These are phyloP conservation scores for Cryptomeria japonica DNA, from an alignment of 75 land plant species.

Conservation along the genomic window DNA sequence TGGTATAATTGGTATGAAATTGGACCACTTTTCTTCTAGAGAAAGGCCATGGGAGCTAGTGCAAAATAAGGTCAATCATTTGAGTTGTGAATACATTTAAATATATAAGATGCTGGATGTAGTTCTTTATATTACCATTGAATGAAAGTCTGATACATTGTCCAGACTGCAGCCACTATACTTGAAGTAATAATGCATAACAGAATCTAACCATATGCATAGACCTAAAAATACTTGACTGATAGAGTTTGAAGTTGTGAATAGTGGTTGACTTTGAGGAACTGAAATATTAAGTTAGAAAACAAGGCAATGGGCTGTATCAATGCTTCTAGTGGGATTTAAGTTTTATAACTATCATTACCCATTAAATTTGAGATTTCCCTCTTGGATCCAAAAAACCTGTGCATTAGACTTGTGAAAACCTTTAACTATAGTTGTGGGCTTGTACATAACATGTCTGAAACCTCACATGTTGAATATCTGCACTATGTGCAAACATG, in stretches of 20 bases:
- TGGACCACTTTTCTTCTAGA: background rate
- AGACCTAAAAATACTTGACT: background rate
- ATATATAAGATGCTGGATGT: background rate
- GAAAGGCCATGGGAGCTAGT: background rate
- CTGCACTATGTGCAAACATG: background rate
- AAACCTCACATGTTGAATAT: background rate
- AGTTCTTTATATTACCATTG: background rate
- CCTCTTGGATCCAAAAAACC: background rate
- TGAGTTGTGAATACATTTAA: background rate
- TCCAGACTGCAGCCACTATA: background rate
- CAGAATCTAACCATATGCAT: background rate
- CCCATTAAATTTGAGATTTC: no score
- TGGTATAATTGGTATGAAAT: conserved; percentile 80
- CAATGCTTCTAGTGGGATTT: background rate
- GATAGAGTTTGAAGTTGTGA: background rate
- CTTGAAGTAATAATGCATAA: background rate
- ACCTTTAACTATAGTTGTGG: background rate
- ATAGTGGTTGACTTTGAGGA: background rate
- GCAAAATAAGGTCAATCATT: background rate
- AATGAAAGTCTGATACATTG: background rate
- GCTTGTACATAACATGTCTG: background rate
- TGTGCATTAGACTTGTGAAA: background rate
- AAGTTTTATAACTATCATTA: background rate
- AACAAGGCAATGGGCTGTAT: background rate
- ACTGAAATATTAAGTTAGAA: no score